Percentiles rank a stretch among this genome's conserved stretches.
Conservation (phyloP, 768 basidiomycete species). For the Phanerodontia chrysosporium region DNA sequence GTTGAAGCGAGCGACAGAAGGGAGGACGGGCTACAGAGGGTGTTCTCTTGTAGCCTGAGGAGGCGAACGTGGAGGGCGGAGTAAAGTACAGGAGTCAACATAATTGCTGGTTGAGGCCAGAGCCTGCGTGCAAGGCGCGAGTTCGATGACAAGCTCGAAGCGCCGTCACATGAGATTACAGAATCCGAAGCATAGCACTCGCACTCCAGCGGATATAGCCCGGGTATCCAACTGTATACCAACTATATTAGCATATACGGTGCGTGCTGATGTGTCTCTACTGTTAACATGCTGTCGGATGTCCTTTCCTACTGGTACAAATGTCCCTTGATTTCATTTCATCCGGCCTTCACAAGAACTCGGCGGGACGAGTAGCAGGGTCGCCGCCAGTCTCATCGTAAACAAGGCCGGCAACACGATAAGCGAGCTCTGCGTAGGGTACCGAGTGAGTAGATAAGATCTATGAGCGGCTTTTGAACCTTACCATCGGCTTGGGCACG, state of each 20-base stretch:
- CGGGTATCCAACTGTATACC: background rate
- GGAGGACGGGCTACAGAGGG: background rate
- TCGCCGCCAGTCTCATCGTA: conserved; percentile 85
- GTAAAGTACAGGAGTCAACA: background rate
- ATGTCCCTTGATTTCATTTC: background rate
- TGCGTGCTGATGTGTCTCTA: background rate
- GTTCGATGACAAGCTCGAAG: background rate
- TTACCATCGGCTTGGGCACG: conserved; percentile 79
- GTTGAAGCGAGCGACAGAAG: background rate
- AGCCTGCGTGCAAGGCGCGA: background rate
- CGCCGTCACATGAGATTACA: background rate
- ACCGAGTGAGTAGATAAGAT: conserved; percentile 3
- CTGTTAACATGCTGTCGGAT: background rate
- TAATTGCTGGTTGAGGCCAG: background rate
- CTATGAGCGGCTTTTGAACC: conserved; percentile 24
- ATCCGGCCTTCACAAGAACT: conserved; percentile 53
- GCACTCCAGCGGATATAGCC: background rate
- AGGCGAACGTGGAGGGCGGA: background rate
- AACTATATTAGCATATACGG: background rate
- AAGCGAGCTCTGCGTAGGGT: conserved; percentile 65
- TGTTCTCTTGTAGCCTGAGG: background rate
- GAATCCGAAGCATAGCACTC: background rate
- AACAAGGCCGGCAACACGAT: conserved; percentile 79
- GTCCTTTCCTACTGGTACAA: conserved; percentile 1
- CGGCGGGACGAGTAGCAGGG: conserved; percentile 66